phyloP scores from a whole-genome alignment of 495 filamentous ascomycete genomes.

The Immersiella caudata region DNA sequence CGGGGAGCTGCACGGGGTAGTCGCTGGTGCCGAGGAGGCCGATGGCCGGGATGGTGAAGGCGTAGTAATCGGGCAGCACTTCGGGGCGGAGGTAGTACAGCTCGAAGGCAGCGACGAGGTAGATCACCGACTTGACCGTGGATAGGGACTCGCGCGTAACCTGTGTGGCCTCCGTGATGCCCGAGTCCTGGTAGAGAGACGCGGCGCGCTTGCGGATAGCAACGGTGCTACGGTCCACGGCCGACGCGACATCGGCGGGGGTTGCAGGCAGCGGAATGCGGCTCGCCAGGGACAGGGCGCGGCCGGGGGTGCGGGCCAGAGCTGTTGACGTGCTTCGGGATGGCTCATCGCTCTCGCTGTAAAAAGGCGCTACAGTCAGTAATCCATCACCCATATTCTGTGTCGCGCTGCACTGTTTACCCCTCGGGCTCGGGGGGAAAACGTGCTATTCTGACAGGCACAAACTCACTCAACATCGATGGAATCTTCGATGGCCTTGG shows the following conservation, averaged over 20 bases:
- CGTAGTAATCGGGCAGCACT: constrained; percentile 67
- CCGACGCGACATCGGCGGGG: constrained; percentile 79
- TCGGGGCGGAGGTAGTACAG: constrained; percentile 60
- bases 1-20: constrained; percentile 66
- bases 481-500: constrained; percentile 54
- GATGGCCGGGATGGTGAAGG: constrained; percentile 69
- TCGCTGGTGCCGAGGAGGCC: constrained; percentile 51
- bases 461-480: constrained; percentile 44
- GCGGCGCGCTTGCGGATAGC: constrained; percentile 59
- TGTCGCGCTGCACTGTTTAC: constrained; percentile 11
- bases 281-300: constrained; percentile 54
- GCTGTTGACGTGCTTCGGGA: constrained; percentile 42
- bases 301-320: constrained; percentile 60
- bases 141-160: constrained; percentile 66
- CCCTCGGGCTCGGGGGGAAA: background rate
- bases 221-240: constrained; percentile 73
- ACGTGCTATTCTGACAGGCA: background rate
- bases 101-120: constrained; percentile 67
- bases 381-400: background rate
- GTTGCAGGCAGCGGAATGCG: constrained; percentile 74
- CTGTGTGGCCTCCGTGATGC: constrained; percentile 59
- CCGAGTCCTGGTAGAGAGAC: constrained; percentile 51
- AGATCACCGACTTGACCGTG: constrained; percentile 66
- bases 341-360: constrained; percentile 15
- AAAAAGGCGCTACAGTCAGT: background rate